Evolutionary conservation across 2,329 filamentous ascomycete genomes (phyloP).

Genomic region (Pyricularia sp.): DNA sequence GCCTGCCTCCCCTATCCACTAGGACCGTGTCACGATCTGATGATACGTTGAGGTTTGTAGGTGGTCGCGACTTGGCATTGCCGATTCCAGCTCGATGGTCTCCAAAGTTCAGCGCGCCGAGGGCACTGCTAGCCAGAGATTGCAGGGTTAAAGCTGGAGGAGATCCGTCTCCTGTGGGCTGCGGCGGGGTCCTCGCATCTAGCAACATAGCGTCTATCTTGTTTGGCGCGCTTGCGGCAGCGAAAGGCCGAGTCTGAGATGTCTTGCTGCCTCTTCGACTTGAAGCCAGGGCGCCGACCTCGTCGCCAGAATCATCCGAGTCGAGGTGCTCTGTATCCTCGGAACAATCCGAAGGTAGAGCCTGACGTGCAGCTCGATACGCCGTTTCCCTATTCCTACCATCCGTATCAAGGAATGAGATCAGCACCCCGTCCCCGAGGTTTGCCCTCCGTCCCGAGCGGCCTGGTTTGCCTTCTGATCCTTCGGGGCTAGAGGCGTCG

Average conservation of each 20-base stretch:
- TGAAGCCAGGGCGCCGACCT: neutral
- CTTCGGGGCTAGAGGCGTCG: neutral
- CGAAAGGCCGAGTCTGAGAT: neutral
- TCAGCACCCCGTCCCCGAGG: constrained; percentile 58
- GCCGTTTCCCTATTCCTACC: constrained; percentile 59
- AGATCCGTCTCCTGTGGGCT: neutral
- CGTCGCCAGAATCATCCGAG: constrained; percentile 5
- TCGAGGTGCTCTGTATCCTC: constrained; percentile 4
- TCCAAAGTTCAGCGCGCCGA: constrained; percentile 15
- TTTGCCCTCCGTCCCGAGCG: constrained; percentile 33
- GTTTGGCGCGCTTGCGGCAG: constrained; percentile 12
- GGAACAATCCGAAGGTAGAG: constrained; percentile 29
- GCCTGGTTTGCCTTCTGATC: neutral
- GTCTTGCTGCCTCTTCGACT: neutral
- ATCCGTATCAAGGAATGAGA: constrained; percentile 48
- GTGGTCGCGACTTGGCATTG: neutral
- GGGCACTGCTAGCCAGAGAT: constrained; percentile 20
- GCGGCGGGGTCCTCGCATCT: neutral
- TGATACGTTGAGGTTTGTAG: neutral
- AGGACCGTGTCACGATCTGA: neutral
- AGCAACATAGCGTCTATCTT: constrained; percentile 8
- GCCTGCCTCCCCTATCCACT: neutral
- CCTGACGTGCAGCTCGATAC: constrained; percentile 39
- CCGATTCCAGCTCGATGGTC: neutral
- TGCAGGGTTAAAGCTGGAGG: constrained; percentile 12